Evolutionary conservation across 441 rosid genomes (phyloP).

Genomic region (Jatropha multifida): DNA sequence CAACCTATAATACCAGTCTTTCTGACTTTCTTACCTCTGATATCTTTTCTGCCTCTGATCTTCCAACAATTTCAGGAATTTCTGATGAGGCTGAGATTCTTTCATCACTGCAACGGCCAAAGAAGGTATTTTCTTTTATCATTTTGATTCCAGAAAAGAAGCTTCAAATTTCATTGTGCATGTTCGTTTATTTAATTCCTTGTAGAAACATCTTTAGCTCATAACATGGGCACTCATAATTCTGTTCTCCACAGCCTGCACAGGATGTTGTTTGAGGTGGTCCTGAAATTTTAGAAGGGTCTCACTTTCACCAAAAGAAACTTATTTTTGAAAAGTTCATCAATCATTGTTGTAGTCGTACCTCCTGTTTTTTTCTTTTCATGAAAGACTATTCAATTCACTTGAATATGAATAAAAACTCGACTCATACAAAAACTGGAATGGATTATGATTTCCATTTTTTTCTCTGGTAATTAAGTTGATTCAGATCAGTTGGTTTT

Average conservation of each 20-base stretch:
- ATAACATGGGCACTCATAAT: slow-evolving; percentile 8
- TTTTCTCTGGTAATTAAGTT: neutral
- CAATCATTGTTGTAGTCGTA: neutral
- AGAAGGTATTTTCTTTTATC: slow-evolving; percentile 55
- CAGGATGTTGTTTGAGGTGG: neutral
- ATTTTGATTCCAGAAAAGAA: slow-evolving; percentile 11
- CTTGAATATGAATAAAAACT: slow-evolving; percentile 2
- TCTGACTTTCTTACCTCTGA: slow-evolving; percentile 55
- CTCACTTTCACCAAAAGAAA: neutral
- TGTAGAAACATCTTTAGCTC: neutral
- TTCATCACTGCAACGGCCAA: slow-evolving; percentile 97
- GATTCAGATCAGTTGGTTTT: neutral
- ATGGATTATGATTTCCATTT: neutral
- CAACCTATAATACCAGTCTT: slow-evolving; percentile 54
- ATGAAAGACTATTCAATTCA: neutral
- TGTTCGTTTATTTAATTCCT: neutral
- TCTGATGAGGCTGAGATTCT: slow-evolving; percentile 99
- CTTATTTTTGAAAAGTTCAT: neutral
- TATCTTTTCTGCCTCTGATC: slow-evolving; percentile 76
- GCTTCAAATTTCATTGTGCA: slow-evolving; percentile 5
- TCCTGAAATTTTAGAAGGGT: neutral
- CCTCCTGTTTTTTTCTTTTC: neutral
- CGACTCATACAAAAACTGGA: neutral
- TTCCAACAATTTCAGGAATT: slow-evolving; percentile 90
- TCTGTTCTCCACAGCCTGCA: neutral